Conservation (phyloP, 306 rosid species). For the Herpetospermum pedunculosum region DNA sequence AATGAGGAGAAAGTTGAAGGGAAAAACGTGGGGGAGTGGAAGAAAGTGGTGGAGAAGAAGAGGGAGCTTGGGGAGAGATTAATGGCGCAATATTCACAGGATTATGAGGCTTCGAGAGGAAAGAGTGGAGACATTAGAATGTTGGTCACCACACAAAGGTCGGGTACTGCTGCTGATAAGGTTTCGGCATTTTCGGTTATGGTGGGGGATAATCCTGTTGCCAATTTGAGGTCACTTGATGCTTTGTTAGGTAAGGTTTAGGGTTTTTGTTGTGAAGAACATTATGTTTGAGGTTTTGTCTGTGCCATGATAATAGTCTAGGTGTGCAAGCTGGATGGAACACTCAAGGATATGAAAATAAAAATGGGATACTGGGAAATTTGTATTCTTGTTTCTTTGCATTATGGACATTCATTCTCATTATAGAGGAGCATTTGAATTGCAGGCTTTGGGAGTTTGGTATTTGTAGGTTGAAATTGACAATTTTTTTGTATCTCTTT, state of each 20-base stretch:
- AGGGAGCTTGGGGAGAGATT: slow-evolving; percentile 67
- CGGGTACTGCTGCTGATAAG: slow-evolving; percentile 89
- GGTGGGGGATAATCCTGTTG: slow-evolving; percentile 81
- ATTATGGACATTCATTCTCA: not conserved
- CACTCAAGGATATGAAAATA: no score
- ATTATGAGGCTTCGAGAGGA: slow-evolving; percentile 71
- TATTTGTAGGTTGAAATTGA: not conserved
- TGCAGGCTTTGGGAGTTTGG: not conserved
- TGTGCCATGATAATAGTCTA: no score
- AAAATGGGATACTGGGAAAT: not conserved
- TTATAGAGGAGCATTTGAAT: not conserved
- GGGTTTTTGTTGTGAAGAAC: not conserved
- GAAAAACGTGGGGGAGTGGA: slow-evolving; percentile 52
- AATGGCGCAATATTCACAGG: slow-evolving; percentile 64
- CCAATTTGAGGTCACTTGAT: slow-evolving; percentile 80
- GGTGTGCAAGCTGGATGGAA: no score
- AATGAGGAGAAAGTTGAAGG: slow-evolving; percentile 41
- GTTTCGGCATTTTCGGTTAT: slow-evolving; percentile 80
- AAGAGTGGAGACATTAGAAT: slow-evolving; percentile 78
- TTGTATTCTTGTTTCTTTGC: not conserved
- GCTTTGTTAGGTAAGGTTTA: slow-evolving; percentile 52
- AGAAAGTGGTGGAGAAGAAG: slow-evolving; percentile 52
- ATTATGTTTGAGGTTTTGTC: not conserved
- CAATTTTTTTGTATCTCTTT: not conserved
- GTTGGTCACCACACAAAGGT: slow-evolving; percentile 76